Evolutionary conservation across 202 grass and related monocot species (phyloP).

Genomic region (Zoysia matrella): DNA sequence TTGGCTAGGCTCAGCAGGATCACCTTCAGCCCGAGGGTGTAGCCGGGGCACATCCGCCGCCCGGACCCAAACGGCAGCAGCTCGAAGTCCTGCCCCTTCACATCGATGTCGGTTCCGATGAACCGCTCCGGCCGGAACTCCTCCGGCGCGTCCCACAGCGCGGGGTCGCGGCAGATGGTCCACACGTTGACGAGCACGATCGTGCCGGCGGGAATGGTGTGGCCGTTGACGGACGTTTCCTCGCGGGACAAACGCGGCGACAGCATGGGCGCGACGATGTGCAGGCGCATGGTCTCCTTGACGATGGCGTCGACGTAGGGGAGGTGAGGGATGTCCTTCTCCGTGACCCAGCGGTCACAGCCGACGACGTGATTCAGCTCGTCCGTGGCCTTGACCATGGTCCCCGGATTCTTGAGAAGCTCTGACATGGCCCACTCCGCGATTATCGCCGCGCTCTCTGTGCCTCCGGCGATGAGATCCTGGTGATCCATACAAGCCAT

Average conservation of each 20-base stretch:
- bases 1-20: conserved; percentile 58
- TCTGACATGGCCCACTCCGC: conserved; percentile 69
- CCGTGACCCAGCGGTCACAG: conserved; percentile 12
- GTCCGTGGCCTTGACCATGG: conserved; percentile 57
- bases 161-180: conserved; percentile 56
- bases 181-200: conserved; percentile 66
- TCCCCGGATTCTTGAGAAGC: conserved; percentile 58
- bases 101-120: conserved; percentile 39
- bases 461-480: conserved; percentile 63
- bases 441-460: conserved; percentile 46
- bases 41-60: conserved; percentile 69
- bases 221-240: conserved; percentile 46
- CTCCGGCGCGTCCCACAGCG: conserved; percentile 62
- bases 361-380: conserved; percentile 69
- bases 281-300: conserved; percentile 6
- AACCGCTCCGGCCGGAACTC: conserved; percentile 48
- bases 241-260: conserved; percentile 49
- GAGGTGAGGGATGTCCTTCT: too few species aligned
- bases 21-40: conserved; percentile 63
- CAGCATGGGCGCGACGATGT: conserved; percentile 60
- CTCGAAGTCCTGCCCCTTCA: conserved; percentile 68
- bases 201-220: conserved; percentile 57
- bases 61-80: conserved; percentile 71
- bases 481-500: conserved; percentile 10
- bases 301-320: too few species aligned